phyloP scores from a whole-genome alignment of 345 rosid genomes.

The Hibiscus tridactylites region DNA sequence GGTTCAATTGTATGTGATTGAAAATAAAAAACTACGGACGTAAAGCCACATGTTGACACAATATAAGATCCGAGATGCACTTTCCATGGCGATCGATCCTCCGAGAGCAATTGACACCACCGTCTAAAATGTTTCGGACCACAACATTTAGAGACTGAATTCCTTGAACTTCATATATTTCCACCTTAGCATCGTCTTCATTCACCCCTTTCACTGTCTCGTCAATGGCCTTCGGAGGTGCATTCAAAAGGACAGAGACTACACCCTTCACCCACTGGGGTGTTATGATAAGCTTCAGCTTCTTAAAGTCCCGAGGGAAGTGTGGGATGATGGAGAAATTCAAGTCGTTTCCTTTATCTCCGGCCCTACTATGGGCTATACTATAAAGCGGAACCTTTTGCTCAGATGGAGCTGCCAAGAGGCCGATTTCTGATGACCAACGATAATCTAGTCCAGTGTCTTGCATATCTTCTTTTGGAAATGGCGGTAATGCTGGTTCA shows the following conservation, averaged over 20 bases:
- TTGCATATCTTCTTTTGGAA: slow-evolving; percentile 10
- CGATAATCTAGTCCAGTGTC: neutral
- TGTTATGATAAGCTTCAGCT: slow-evolving; percentile 55
- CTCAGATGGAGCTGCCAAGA: slow-evolving; percentile 48
- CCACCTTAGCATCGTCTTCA: slow-evolving; percentile 32
- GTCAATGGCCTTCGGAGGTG: slow-evolving; percentile 33
- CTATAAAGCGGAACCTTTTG: slow-evolving; percentile 53
- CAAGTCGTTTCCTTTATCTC: slow-evolving; percentile 85
- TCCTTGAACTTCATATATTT: slow-evolving; percentile 69
- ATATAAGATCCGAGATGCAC: slow-evolving; percentile 65
- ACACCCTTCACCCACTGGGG: slow-evolving; percentile 62
- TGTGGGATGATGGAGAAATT: slow-evolving; percentile 79
- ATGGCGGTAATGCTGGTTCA: slow-evolving; percentile 8
- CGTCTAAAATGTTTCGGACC: slow-evolving; percentile 72
- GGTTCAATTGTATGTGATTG: too few relatives aligned
- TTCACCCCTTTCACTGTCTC: slow-evolving; percentile 45
- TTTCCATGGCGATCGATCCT: slow-evolving; percentile 89
- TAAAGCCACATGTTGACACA: slow-evolving; percentile 1
- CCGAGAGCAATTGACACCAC: slow-evolving; percentile 86
- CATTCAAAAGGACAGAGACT: slow-evolving; percentile 41
- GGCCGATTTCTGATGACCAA: slow-evolving; percentile 7
- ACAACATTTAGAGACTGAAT: slow-evolving; percentile 64
- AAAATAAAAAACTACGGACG: slow-evolving; percentile 8
- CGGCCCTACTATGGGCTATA: slow-evolving; percentile 51
- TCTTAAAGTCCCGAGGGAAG: slow-evolving; percentile 43